Conservation (phyloP, 495 filamentous ascomycete species). For the Geoglossum glabrum region DNA sequence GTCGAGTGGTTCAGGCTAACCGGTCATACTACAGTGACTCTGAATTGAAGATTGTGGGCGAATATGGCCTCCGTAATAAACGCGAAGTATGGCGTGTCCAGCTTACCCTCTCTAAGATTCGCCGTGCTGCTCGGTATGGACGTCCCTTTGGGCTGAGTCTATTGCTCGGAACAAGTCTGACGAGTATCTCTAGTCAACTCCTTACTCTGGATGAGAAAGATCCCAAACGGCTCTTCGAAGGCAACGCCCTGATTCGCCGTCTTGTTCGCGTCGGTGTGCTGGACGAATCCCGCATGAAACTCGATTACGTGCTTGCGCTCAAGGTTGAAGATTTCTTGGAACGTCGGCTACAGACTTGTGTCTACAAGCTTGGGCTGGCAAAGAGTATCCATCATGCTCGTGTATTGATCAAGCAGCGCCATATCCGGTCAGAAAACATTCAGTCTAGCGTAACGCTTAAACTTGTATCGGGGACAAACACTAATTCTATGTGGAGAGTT, state of each 20-base stretch:
- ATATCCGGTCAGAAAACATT: constrained; percentile 53
- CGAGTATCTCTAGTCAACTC: constrained; percentile 52
- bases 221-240: constrained; percentile 99
- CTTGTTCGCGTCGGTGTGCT: constrained; percentile 98
- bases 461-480: background rate
- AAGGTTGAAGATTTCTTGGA: constrained; percentile 98
- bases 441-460: background rate
- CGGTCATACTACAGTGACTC: constrained; percentile 61
- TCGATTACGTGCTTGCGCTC: constrained; percentile 99
- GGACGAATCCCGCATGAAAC: constrained; percentile 99
- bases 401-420: constrained; percentile 95
- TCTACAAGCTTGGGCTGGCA: constrained; percentile 98
- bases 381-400: constrained; percentile 99
- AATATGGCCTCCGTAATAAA: constrained; percentile 99
- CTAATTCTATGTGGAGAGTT: background rate
- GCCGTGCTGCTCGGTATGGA: constrained; percentile 96
- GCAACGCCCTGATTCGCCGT: constrained; percentile 98
- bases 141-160: background rate
- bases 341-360: constrained; percentile 95
- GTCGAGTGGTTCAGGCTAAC: constrained; percentile 41
- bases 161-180: background rate
- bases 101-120: constrained; percentile 98
- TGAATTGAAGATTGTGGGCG: constrained; percentile 96
- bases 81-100: constrained; percentile 99
- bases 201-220: constrained; percentile 99